phyloP scores from a whole-genome alignment of 768 basidiomycete genomes.

The Serendipita indica region DNA sequence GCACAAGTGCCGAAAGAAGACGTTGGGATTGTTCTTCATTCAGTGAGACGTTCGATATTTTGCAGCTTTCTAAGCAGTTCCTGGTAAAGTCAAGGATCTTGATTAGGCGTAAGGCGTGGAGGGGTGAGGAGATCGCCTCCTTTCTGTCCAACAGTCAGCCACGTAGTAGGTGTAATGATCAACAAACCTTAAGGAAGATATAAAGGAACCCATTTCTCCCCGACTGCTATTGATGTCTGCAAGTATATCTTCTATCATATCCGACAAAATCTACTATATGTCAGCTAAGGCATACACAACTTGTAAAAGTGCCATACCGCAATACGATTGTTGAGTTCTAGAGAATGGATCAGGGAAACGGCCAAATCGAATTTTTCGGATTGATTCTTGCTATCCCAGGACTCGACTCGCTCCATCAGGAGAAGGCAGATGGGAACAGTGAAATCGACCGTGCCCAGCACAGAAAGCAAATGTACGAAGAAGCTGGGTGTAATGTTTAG shows the following conservation, averaged over 20 bases:
- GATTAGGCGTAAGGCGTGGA: no score
- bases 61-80: no score
- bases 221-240: not conserved
- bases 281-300: not conserved
- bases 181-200: constrained; percentile 2
- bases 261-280: not conserved
- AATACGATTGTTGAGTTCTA: not conserved
- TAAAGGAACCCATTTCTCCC: not conserved
- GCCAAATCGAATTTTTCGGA: not conserved
- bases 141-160: no score
- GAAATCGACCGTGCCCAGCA: constrained; percentile 68
- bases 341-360: not conserved
- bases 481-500: constrained; percentile 39
- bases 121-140: no score
- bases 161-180: no score
- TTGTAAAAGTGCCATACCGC: not conserved
- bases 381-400: constrained; percentile 14
- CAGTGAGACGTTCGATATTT: no score
- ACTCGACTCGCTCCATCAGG: constrained; percentile 64
- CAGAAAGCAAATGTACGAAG: constrained; percentile 73
- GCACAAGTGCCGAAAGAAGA: not conserved
- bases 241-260: not conserved
- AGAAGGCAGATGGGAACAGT: constrained; percentile 72
- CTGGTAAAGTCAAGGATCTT: no score
- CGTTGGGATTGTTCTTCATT: not conserved